Conservation (phyloP, 2,329 filamentous ascomycete species). For the Coniella lustricola region DNA sequence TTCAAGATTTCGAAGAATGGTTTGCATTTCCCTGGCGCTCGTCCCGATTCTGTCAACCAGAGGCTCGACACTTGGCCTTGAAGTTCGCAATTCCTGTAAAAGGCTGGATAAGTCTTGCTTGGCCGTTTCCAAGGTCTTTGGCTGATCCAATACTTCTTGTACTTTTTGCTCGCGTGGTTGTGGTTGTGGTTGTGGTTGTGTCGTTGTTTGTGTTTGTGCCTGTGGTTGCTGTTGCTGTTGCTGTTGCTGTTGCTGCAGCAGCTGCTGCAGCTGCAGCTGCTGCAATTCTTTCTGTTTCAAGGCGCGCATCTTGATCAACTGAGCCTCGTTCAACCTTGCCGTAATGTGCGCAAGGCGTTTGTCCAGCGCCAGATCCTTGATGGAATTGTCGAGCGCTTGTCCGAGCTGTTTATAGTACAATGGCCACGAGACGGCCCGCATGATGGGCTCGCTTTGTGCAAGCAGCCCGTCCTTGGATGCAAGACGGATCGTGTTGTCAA, state of each 20-base stretch:
- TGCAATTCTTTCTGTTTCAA: no score
- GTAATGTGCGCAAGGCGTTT: background rate
- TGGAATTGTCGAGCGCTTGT: conserved; percentile 1
- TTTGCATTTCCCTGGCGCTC: conserved; percentile 2
- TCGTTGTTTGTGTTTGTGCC: no score
- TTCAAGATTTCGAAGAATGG: background rate
- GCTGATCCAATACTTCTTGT: no score
- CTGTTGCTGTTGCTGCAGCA: no score
- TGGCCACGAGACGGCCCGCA: conserved; percentile 7
- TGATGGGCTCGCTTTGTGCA: background rate
- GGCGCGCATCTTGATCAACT: background rate
- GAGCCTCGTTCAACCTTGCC: background rate
- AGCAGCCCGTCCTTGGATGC: background rate
- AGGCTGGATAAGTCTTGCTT: background rate
- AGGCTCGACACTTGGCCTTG: background rate
- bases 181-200: no score
- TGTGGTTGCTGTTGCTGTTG: no score
- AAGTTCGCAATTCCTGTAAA: background rate
- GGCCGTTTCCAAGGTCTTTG: no score
- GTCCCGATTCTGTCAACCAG: background rate
- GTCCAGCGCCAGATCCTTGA: conserved; percentile 5
- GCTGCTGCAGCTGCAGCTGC: no score
- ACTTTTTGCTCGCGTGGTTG: no score
- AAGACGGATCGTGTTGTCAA: background rate
- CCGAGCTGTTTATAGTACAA: background rate